Conservation (phyloP, 805 yeast species). For the Myxozyma geophila region DNA sequence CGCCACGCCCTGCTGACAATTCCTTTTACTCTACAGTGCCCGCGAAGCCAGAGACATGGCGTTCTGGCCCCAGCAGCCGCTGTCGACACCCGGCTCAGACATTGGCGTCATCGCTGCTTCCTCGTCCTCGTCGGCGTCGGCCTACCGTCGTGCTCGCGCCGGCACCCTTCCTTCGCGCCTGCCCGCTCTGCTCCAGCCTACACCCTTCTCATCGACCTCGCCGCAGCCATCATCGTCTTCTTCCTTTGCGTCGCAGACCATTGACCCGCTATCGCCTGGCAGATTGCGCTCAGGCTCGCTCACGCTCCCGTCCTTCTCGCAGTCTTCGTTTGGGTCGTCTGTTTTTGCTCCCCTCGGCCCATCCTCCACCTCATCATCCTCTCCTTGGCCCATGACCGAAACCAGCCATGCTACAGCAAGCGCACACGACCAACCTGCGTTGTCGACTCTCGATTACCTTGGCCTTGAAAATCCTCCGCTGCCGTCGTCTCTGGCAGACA, state of each 20-base stretch:
- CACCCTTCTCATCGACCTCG: neutral
- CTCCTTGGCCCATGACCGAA: constrained; percentile 3
- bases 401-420: neutral
- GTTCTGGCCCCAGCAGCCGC: constrained; percentile 17
- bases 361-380: constrained; percentile 4
- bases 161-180: constrained; percentile 78
- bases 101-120: constrained; percentile 8
- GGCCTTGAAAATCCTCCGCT: constrained; percentile 33
- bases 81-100: neutral
- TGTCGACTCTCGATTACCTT: constrained; percentile 36
- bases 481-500: constrained; percentile 9
- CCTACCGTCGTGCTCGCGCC: constrained; percentile 65
- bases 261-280: neutral
- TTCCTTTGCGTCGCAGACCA: constrained; percentile 4
- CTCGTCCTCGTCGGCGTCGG: constrained; percentile 19
- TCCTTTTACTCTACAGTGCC: constrained; percentile 7
- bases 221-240: constrained; percentile 11
- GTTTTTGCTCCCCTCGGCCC: constrained; percentile 17
- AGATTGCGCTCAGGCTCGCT: constrained; percentile 36
- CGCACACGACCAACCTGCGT: constrained; percentile 25
- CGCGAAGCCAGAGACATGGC: constrained; percentile 28
- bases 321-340: constrained; percentile 19
- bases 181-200: constrained; percentile 27
- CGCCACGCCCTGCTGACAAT: neutral
- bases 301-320: constrained; percentile 26